Base-by-base conservation (phyloP, 805 yeast species). In the Nakazawaea anatomiae region DNA sequence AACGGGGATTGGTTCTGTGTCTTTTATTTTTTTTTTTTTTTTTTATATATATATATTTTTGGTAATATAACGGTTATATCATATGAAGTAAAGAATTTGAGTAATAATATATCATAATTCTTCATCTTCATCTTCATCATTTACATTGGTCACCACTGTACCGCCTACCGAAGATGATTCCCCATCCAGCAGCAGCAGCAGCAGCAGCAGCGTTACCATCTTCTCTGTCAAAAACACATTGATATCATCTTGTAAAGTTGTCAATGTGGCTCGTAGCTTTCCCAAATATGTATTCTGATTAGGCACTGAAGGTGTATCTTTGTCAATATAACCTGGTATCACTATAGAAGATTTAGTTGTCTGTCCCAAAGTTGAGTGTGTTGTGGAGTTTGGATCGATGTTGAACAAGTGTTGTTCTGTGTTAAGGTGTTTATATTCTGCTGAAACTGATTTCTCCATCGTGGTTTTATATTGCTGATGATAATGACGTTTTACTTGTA, bases 251-350 rank as follows among this genome's bases (percentile, higher is more conserved):
- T 38, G 45, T 18, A 34, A 44, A 5, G 35, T 39, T 30, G 49
- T 39, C 34, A 39, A 7, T 27, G 14, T 34, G 12, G 27, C 6
- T 39, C 41, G 38, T 10, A 40, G n/a, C 25, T 27, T 38, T 8
- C 42, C 38, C 18, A 46, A 6, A 40, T 38, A 38, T 10, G 6
- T 27, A n/a, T 1, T 10, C n/a, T 38, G n/a, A 29, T 30, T 4
- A 12, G 25, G 31, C 39, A 12, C 28, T 1, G 44, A 39, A 27
- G 51, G 56, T 59, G 2, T 44, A 61, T 27, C 78, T 42, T 60
- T 63, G 57, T 82, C 87, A 32, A 75, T 69, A 27, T 82, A 83
- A 0, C 87, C 87, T 5, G 85, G 85, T 25, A 75, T 75, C 42
- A 79, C 55, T 11, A 42, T 29, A 4, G 44, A 30, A 7, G 44